These are phyloP conservation scores for Claviceps sp. DNA, from an alignment of 2,329 filamentous ascomycete genomes.

Conservation along the genomic window DNA sequence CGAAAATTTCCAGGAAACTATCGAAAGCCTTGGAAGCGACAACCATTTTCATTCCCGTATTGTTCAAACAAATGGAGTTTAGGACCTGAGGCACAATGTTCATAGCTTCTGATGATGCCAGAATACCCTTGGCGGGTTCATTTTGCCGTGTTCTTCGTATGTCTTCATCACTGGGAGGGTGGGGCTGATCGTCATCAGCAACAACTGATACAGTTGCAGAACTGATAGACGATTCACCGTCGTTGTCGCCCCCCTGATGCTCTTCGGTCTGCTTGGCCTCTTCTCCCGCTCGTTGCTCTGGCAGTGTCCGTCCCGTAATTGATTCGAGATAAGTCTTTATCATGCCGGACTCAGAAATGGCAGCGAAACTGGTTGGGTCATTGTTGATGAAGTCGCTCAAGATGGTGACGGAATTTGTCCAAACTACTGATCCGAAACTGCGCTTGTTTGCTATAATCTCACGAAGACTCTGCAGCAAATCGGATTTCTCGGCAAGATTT, in stretches of 20 bases:
- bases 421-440: slow-evolving; percentile 82
- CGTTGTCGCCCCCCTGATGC: slow-evolving; percentile 22
- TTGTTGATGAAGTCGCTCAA: slow-evolving; percentile 97
- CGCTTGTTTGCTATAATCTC: slow-evolving; percentile 68
- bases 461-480: slow-evolving; percentile 65
- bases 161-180: slow-evolving; percentile 38
- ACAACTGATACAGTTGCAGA: slow-evolving; percentile 25
- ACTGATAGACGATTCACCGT: slow-evolving; percentile 24
- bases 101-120: slow-evolving; percentile 82
- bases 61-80: slow-evolving; percentile 87
- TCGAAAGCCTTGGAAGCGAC: slow-evolving; percentile 70
- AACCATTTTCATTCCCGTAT: slow-evolving; percentile 76
- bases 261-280: slow-evolving; percentile 17
- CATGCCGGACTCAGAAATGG: slow-evolving; percentile 87
- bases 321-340: slow-evolving; percentile 77
- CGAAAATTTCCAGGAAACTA: slow-evolving; percentile 90
- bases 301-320: slow-evolving; percentile 46
- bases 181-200: slow-evolving; percentile 27
- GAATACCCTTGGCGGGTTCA: slow-evolving; percentile 54
- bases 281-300: slow-evolving; percentile 15
- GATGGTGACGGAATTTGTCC: slow-evolving; percentile 87
- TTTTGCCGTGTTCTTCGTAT: slow-evolving; percentile 31
- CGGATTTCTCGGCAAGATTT: slow-evolving; percentile 87
- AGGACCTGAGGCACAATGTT: slow-evolving; percentile 75
- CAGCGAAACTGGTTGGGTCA: slow-evolving; percentile 91